Evolutionary conservation across 371 early-diverging fungal genomes (phyloP).

Genomic region (Basidiobolus meristosporus): DNA sequence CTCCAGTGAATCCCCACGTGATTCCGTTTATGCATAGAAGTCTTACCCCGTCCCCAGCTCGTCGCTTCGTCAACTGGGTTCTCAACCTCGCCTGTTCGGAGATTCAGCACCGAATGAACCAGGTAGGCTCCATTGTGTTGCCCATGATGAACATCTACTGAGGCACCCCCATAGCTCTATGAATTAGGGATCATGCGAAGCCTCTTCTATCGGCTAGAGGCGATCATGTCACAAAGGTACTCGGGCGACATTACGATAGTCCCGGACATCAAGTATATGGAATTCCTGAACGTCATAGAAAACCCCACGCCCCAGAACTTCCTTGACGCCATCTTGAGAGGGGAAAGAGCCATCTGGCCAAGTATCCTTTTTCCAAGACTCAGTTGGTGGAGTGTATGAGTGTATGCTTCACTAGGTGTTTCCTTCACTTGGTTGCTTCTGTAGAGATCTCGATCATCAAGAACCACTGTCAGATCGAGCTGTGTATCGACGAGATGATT

Average conservation of each 20-base stretch:
- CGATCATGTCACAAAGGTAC: constrained; percentile 66
- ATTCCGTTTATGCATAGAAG: constrained; percentile 53
- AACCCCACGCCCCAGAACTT: constrained; percentile 31
- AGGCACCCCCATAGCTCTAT: constrained; percentile 8
- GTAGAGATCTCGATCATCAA: constrained; percentile 61
- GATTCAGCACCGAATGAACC: constrained; percentile 49
- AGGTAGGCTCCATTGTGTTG: constrained; percentile 17
- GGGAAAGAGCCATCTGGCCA: constrained; percentile 67
- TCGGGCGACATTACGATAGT: constrained; percentile 74
- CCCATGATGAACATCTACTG: not conserved
- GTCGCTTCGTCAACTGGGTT: constrained; percentile 21
- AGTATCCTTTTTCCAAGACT: constrained; percentile 31
- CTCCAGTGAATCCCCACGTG: constrained; percentile 68
- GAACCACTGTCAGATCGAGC: constrained; percentile 61
- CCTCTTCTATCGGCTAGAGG: constrained; percentile 33
- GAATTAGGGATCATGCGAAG: constrained; percentile 38
- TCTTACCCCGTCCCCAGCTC: constrained; percentile 20
- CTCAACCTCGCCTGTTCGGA: constrained; percentile 42
- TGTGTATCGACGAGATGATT: constrained; percentile 49
- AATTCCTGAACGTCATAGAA: constrained; percentile 31
- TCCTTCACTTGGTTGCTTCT: too few species aligned
- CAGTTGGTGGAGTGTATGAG: too few species aligned
- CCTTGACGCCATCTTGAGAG: constrained; percentile 22
- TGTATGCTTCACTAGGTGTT: too few species aligned
- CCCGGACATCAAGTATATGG: constrained; percentile 33